Base-by-base conservation (phyloP, 495 filamentous ascomycete species). In the Tuber umbilicatum region DNA sequence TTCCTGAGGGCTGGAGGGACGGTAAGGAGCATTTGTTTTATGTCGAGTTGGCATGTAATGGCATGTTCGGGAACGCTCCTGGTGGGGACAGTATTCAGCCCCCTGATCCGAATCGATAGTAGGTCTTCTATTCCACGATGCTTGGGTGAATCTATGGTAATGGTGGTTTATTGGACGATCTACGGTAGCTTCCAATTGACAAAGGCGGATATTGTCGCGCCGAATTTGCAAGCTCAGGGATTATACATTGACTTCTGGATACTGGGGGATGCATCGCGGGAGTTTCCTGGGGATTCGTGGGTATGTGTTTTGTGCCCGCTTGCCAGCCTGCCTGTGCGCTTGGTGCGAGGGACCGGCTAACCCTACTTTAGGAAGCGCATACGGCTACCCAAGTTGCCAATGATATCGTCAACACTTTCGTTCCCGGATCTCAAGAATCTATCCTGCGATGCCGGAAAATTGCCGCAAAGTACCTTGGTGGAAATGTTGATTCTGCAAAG, bases 11-110 rank as follows among this genome's bases (percentile, higher is more conserved):
- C 41, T 97, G 86, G 84, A 78, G 89, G 81, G 93, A 98, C 81
- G 94, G 93, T 12, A 89, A 94, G 82, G 88, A 91, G 76, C 95
- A 99, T 82, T 88, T 86, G 14, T 91, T 98, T 76, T 99, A 97
- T 83, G 89, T 99, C 75, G 95, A 99, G 85, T 97, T 99, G 92
- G 95, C 95, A 21, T 98, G 95, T 84, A 99, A 99, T 84, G 89
- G 90, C 79, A 99, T 99, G 94, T 97, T 98, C 84, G 95, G 95
- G 71, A 97, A 97, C 84, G 91, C 93, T 0, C 86, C 90, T 2
- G 91, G 90, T 35, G 94, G 80, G 50, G 94, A 97, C 82, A 89
- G 85, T 9, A 97, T 97, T 73, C 93, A 97, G 81, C 94, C 95
- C 12, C 95, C 95, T 1, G 86, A 90, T 69, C 92, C 93, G 27